Conservation (phyloP, 2,329 filamentous ascomycete genomes). For the Verticillium nonalfalfae region DNA sequence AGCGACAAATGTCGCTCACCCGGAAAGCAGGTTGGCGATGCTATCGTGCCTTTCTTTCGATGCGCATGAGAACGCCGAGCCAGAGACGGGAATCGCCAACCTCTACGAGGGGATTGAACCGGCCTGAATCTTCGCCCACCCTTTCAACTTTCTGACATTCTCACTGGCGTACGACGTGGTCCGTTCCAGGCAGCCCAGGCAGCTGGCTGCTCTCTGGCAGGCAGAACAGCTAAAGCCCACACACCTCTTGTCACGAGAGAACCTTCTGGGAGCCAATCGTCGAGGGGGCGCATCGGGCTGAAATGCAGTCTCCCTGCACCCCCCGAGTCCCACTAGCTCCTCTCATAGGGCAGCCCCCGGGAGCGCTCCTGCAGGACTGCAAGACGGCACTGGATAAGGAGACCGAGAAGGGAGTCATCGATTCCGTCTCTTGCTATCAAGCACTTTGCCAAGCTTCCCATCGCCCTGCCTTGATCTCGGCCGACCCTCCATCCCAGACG, state of each 20-base stretch:
- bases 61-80: slow-evolving; percentile 1
- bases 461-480: background rate
- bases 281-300: slow-evolving; percentile 15
- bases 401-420: slow-evolving; percentile 14
- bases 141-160: background rate
- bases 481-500: background rate
- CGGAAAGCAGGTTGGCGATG: background rate
- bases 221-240: slow-evolving; percentile 7
- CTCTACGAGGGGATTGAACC: background rate
- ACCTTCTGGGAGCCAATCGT: slow-evolving; percentile 9
- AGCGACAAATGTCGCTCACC: background rate
- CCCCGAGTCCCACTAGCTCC: slow-evolving; percentile 6
- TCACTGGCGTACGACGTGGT: background rate
- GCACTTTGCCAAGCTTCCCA: background rate
- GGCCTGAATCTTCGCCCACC: background rate
- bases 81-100: background rate
- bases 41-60: slow-evolving; percentile 6
- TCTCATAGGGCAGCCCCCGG: slow-evolving; percentile 16
- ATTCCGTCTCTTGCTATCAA: background rate
- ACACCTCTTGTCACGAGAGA: slow-evolving; percentile 3
- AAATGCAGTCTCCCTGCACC: slow-evolving; percentile 18
- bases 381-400: slow-evolving; percentile 7
- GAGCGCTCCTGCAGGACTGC: slow-evolving; percentile 3
- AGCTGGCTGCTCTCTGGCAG: slow-evolving; percentile 1
- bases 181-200: background rate